These are phyloP conservation scores for Crithidia brevicula DNA, from an alignment of 208 protist genomes.

Conservation along the genomic window DNA sequence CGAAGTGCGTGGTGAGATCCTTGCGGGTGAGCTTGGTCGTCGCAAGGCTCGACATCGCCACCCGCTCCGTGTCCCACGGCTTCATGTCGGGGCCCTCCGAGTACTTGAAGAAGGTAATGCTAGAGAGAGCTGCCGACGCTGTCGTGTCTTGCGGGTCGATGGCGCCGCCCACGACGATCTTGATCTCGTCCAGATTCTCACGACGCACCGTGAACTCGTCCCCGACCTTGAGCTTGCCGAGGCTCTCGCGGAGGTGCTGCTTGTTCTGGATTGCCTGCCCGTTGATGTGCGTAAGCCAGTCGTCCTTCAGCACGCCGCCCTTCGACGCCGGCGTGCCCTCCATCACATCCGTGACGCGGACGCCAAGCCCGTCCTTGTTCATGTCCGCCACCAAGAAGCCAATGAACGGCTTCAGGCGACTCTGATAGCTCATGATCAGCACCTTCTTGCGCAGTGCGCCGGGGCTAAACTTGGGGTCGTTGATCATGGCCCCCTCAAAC, in stretches of 20 bases:
- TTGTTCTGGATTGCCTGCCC: conserved; percentile 75
- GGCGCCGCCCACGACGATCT: conserved; percentile 81
- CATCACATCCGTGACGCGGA: conserved; percentile 87
- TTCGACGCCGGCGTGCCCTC: conserved; percentile 83
- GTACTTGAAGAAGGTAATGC: conserved; percentile 85
- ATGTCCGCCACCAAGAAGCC: conserved; percentile 89
- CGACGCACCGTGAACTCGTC: conserved; percentile 83
- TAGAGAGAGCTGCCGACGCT: conserved; percentile 60
- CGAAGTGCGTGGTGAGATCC: conserved; percentile 70
- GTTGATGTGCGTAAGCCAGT: conserved; percentile 92
- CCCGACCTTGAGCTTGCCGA: conserved; percentile 70
- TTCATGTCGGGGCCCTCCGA: conserved; percentile 39
- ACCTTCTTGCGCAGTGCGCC: conserved; percentile 83
- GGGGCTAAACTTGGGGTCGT: conserved; percentile 90
- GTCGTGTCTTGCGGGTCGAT: conserved; percentile 70
- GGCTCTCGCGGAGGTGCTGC: conserved; percentile 70
- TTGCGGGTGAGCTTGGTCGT: conserved; percentile 42
- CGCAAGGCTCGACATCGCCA: conserved; percentile 29
- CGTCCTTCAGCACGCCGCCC: conserved; percentile 78
- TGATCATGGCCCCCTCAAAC: conserved; percentile 89
- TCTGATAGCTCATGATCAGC: conserved; percentile 77
- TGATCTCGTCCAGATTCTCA: conserved; percentile 87
- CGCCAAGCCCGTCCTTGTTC: conserved; percentile 87
- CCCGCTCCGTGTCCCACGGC: conserved; percentile 66
- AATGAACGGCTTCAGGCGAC: conserved; percentile 82